phyloP scores from a whole-genome alignment of 129 eudicot genomes.

The Heracleum sosnowskyi region DNA sequence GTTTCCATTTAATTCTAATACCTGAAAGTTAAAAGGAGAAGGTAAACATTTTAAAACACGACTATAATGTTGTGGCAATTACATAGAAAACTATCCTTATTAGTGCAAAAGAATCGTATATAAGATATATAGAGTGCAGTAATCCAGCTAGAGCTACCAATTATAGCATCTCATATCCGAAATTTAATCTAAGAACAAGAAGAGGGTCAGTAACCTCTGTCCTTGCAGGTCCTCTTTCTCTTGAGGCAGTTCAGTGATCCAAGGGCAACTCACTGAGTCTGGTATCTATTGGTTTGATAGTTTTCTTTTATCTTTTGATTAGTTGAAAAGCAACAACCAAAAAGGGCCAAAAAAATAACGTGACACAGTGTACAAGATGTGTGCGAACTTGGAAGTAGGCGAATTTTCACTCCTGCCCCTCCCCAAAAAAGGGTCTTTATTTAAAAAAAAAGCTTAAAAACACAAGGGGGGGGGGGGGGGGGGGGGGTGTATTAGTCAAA shows the following conservation, averaged over 20 bases:
- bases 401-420: not conserved
- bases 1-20: not conserved
- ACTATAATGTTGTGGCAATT: not conserved
- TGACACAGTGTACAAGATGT: not conserved
- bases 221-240: not conserved
- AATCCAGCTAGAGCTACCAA: not conserved
- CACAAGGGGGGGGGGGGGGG: not conserved
- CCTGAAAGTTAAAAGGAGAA: not conserved
- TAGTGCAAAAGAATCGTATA: not conserved
- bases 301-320: no score
- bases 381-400: not conserved
- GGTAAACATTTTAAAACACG: not conserved
- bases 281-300: not conserved
- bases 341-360: not conserved
- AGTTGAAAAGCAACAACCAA: not conserved
- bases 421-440: not conserved
- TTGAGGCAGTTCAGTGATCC: not conserved
- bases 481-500: not conserved
- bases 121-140: not conserved
- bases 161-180: not conserved
- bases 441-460: not conserved
- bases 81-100: not conserved
- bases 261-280: not conserved
- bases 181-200: not conserved
- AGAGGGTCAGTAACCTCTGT: not conserved